Base-by-base conservation (phyloP, 2,329 filamentous ascomycete genomes). In the Pezicula rhizophila region DNA sequence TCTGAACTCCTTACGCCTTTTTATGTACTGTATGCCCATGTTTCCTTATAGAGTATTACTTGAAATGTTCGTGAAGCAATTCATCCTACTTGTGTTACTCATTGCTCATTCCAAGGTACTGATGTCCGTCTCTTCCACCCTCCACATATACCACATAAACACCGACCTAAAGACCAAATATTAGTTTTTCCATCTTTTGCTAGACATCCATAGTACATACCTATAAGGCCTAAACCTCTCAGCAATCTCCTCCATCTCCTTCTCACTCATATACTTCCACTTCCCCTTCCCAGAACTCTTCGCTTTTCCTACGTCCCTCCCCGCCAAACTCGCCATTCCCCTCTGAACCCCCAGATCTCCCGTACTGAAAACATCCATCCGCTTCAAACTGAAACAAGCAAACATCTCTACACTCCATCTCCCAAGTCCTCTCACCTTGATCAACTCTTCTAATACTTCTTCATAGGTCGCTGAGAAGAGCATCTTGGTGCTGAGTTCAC, bases 91-190 rank as follows among this genome's bases (percentile, higher is more conserved):
- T 3, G 28, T 31, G 38, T 18, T 40, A 15, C 38, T n/a, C n/a
- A 31, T 8, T 28, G 7, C 23, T 42, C 40, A 42, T 31, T 31
- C 28, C 28, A 82, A 62, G 3, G 76, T 76, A 54, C 75, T 79
- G 15, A 89, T 69, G 66, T 93, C 85, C 7, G 88, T 89, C 64
- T 88, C 80, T 63, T 85, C 85, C 8, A 90, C 82, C 49, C 84
- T 75, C 90, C 90, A 96, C 88, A 96, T 95, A 65, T 93, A 93
- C 89, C 89, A 95, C 89, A 95, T 96, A 62, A 95, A 95, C 43
- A 96, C 64, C 58, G 84, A 91, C 61, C 89, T 82, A 42, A 11
- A 33, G 8, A 11, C 8, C 15, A 23, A 11, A 46, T 40, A 39
- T 26, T 28, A 15, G 14, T 25, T 7, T 10, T 28, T 42, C 8